Base-by-base conservation (phyloP, 2,329 filamentous ascomycete species). In the Alternaria consortialis region DNA sequence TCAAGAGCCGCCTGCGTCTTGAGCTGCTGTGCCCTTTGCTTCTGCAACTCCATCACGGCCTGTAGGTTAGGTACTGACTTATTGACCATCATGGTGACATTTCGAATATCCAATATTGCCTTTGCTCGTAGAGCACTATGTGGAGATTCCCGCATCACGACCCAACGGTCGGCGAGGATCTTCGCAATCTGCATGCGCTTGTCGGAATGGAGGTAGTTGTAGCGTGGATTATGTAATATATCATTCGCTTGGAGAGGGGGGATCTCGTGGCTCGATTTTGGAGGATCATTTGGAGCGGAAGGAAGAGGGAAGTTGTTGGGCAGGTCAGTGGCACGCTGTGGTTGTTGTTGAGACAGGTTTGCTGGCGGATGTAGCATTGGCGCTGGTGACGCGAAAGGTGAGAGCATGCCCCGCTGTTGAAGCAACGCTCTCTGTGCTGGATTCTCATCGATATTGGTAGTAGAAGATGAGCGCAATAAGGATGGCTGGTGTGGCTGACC, bases 391-490 rank as follows among this genome's bases (percentile, higher is more conserved):
- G 9, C 43, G 3, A 32, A 27, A 12, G 52, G 44, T 27, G 53
- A 57, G 15, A 34, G 5, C 20, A 12, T 12, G 23, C 7, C 2
- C 7, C 13, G 8, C 5, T 40, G 9, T 1, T n/a, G 43, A 17
- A 20, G 12, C 1, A n/a, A 34, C 4, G 17, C 13, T 11, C 20
- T 23, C 2, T 23, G 42, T 12, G 29, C 25, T 17, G 34, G 7
- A 4, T 54, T 25, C 15, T 58, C 53, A 27, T 62, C 58, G 15
- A 56, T 17, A 54, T 62, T 52, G 15, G 58, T 54, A 1, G 58
- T 42, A 17, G 62, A 62, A 13, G 62, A 59, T 11, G 58, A 56
- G 43, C 31, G 46, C 13, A 39, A 17, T 20, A 43, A 12, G 5
- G 53, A 42, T 15, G 53, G 44, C n/a, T 63, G 17, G 25, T 39